Conservation (phyloP, 2,329 filamentous ascomycete genomes). For the Fusarium sp. region DNA sequence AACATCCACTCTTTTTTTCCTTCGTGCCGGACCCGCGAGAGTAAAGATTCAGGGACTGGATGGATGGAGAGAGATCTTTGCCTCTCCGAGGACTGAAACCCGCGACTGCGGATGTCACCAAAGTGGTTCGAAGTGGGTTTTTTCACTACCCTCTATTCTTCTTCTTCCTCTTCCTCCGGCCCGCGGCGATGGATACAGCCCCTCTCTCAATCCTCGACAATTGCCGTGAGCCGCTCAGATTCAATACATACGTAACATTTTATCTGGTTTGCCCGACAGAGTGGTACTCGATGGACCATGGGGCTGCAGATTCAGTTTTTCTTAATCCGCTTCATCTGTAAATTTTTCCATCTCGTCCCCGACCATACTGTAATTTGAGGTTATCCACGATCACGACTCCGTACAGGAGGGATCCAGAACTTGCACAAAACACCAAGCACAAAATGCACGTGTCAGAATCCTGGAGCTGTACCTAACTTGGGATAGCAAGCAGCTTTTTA, state of each 20-base stretch:
- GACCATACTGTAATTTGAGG: slow-evolving; percentile 40
- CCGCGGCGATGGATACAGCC: slow-evolving; percentile 41
- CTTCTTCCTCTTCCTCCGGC: slow-evolving; percentile 31
- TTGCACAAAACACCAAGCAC: slow-evolving; percentile 44
- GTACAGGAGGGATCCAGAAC: neutral
- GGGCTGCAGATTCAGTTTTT: slow-evolving; percentile 2
- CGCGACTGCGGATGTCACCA: slow-evolving; percentile 33
- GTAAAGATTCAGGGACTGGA: slow-evolving; percentile 4
- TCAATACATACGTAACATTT: slow-evolving; percentile 24
- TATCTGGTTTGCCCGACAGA: slow-evolving; percentile 18
- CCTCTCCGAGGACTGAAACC: slow-evolving; percentile 27
- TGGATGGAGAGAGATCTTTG: slow-evolving; percentile 19
- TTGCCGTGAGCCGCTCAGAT: slow-evolving; percentile 15
- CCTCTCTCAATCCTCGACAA: slow-evolving; percentile 25
- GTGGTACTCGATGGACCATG: slow-evolving; percentile 24
- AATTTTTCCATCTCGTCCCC: slow-evolving; percentile 37
- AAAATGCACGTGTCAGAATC: slow-evolving; percentile 39
- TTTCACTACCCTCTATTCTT: slow-evolving; percentile 16
- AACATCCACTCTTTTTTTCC: slow-evolving; percentile 16
- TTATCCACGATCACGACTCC: slow-evolving; percentile 12
- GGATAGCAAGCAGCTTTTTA: neutral
- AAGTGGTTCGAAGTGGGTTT: slow-evolving; percentile 41
- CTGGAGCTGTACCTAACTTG: neutral
- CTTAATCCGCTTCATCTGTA: neutral
- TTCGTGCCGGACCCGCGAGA: neutral